Evolutionary conservation across 2,329 filamentous ascomycete genomes (phyloP).

Genomic region (Fusarium dlaminii): DNA sequence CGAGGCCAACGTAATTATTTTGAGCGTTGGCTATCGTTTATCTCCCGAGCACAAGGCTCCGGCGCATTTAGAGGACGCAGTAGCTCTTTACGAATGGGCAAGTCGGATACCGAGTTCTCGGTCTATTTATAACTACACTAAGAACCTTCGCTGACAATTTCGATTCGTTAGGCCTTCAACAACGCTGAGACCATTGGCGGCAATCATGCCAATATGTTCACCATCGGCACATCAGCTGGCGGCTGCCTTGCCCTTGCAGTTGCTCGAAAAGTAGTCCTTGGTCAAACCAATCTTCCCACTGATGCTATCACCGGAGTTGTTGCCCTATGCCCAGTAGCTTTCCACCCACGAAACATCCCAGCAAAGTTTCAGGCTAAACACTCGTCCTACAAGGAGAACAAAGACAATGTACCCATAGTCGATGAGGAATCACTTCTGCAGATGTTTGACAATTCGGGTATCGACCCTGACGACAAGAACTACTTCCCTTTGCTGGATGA

Average conservation of each 20-base stretch:
- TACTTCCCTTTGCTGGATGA: background rate
- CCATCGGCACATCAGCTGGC: background rate
- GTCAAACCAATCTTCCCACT: background rate
- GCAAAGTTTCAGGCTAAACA: background rate
- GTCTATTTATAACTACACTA: fast-evolving
- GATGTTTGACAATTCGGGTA: background rate
- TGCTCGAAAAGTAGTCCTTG: background rate
- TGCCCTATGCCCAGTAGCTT: background rate
- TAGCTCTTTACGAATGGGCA: background rate
- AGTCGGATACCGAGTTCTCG: fast-evolving
- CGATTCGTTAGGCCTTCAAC: background rate
- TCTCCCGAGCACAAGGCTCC: background rate
- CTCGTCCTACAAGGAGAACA: background rate
- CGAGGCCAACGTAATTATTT: background rate
- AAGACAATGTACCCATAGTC: background rate
- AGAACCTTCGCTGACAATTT: fast-evolving
- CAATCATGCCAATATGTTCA: background rate
- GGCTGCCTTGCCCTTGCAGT: background rate
- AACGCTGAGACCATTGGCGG: background rate
- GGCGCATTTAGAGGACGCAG: background rate
- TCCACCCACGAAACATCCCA: background rate
- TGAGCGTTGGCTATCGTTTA: background rate
- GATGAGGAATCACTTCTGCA: background rate
- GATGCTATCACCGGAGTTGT: background rate
- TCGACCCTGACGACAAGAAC: background rate